These are phyloP conservation scores for Pseudogymnoascus sp. DNA, from an alignment of 2,329 filamentous ascomycete species.

Conservation along the genomic window DNA sequence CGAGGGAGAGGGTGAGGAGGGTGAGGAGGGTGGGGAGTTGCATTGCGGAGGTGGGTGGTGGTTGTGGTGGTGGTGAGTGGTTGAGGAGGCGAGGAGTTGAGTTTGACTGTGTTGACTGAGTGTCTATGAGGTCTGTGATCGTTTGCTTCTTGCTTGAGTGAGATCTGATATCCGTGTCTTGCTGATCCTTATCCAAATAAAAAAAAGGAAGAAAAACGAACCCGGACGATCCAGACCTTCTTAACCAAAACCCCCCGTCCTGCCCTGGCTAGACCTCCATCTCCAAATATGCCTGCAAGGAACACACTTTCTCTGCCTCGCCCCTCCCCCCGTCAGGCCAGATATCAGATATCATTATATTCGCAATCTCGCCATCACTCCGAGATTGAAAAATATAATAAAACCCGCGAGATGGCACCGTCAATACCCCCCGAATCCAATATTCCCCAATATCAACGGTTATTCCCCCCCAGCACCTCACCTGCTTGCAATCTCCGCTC, in stretches of 20 bases:
- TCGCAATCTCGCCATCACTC: not conserved
- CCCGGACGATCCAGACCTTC: not conserved
- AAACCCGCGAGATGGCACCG: not conserved
- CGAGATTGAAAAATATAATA: not conserved
- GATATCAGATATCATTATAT: not conserved
- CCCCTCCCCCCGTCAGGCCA: not conserved
- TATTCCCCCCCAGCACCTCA: not conserved
- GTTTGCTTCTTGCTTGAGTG: not conserved
- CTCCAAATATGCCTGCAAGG: not conserved
- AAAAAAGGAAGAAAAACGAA: not conserved
- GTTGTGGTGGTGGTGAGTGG: not conserved
- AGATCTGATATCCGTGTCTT: not conserved
- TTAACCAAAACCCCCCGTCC: not conserved
- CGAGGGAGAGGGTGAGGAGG: constrained; percentile 5
- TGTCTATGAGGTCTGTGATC: not conserved
- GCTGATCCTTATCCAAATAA: not conserved
- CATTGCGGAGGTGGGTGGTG: constrained; percentile 10
- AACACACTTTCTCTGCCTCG: not conserved
- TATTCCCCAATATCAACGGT: constrained; percentile 1
- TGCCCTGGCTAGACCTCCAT: not conserved
- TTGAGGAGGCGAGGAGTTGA: too few species aligned
- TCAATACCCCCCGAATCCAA: not conserved
- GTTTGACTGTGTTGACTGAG: not conserved
- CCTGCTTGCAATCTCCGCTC: not conserved
- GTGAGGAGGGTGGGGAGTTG: constrained; percentile 11